Conservation (phyloP, 1,284 basidiomycete genomes). For the Boletellus dicymbophilus region DNA sequence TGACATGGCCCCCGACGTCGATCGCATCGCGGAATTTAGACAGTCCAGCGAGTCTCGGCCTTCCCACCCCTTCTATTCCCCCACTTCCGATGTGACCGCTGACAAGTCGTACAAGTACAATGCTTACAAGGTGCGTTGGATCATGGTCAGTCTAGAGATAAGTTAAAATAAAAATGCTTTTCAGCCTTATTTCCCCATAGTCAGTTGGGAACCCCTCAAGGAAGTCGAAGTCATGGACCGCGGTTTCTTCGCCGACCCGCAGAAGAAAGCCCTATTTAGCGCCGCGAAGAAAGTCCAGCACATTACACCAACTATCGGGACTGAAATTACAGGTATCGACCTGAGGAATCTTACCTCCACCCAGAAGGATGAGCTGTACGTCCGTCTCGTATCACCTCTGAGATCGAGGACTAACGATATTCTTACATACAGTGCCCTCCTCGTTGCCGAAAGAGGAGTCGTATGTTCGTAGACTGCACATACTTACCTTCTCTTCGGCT, state of each 20-base stretch:
- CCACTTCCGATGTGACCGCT: slow-evolving; percentile 49
- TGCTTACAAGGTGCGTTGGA: slow-evolving; percentile 55
- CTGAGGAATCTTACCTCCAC: slow-evolving; percentile 55
- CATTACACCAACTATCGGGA: slow-evolving; percentile 65
- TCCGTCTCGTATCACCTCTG: slow-evolving; percentile 2
- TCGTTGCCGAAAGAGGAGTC: slow-evolving; percentile 70
- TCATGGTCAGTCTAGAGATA: too few relatives aligned
- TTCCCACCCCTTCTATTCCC: slow-evolving; percentile 71
- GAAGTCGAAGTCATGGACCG: slow-evolving; percentile 65
- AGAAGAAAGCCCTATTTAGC: slow-evolving; percentile 55
- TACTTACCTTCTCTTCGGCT: not conserved
- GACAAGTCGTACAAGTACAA: slow-evolving; percentile 57
- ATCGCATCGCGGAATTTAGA: slow-evolving; percentile 18
- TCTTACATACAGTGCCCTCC: slow-evolving; percentile 69
- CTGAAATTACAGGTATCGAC: slow-evolving; percentile 65
- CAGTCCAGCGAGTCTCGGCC: slow-evolving; percentile 23
- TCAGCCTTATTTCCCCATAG: slow-evolving; percentile 65
- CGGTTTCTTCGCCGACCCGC: slow-evolving; percentile 58
- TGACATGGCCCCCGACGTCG: too few relatives aligned
- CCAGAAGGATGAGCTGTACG: slow-evolving; percentile 71
- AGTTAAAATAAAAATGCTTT: not conserved
- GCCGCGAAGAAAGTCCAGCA: slow-evolving; percentile 60
- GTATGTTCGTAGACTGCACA: slow-evolving; percentile 61
- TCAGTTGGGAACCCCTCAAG: slow-evolving; percentile 64
- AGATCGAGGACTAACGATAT: too few relatives aligned